phyloP scores from a whole-genome alignment of 2,329 filamentous ascomycete species.

The Colletotrichum paranaense region DNA sequence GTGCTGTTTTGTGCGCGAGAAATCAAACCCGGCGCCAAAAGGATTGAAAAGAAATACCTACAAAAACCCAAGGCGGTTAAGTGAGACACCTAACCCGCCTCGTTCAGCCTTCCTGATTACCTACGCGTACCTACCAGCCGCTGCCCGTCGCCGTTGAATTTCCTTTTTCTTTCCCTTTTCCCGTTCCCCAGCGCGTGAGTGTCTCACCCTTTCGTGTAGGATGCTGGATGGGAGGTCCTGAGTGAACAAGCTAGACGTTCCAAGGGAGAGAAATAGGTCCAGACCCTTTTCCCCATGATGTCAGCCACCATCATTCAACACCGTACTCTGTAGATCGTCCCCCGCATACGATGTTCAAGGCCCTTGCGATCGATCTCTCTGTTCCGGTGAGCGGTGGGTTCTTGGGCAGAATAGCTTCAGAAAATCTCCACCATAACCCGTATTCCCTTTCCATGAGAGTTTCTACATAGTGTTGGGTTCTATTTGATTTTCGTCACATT shows the following conservation, averaged over 20 bases:
- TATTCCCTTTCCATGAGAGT: background rate
- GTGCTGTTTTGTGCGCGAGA: background rate
- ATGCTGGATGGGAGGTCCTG: background rate
- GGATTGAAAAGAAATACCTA: background rate
- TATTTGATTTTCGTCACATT: slow-evolving; percentile 1
- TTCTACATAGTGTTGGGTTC: background rate
- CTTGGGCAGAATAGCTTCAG: background rate
- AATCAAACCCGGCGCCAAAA: background rate
- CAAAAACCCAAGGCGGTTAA: background rate
- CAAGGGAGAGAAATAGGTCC: background rate
- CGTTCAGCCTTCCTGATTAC: background rate
- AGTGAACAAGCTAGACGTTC: background rate
- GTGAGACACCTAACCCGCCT: slow-evolving; percentile 12
- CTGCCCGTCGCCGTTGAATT: background rate
- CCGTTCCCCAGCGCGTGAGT: background rate
- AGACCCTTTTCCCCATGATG: slow-evolving; percentile 22
- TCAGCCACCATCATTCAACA: slow-evolving; percentile 25
- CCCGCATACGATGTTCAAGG: slow-evolving; percentile 2
- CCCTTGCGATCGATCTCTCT: slow-evolving; percentile 6
- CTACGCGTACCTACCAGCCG: background rate
- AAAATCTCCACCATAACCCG: background rate
- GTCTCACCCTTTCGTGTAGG: background rate
- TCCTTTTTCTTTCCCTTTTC: background rate
- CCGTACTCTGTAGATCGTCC: background rate
- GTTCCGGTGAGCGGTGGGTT: slow-evolving; percentile 13